Base-by-base conservation (phyloP, 1,139 yeast species). In the Suhomyces kunorum region DNA sequence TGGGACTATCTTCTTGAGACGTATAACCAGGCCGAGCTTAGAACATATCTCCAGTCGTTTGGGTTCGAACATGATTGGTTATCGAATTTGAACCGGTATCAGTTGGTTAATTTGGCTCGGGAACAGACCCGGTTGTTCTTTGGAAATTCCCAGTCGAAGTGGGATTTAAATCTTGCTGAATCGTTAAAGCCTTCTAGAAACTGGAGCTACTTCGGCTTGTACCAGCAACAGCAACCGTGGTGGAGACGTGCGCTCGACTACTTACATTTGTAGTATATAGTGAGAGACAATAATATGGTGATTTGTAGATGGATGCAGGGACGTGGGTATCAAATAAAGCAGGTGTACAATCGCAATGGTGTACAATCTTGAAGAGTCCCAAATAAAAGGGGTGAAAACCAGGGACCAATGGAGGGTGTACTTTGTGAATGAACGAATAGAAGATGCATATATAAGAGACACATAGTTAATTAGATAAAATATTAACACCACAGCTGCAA, bases 21-120 rank as follows among this genome's bases (percentile, higher is more conserved):
- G 25, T 81, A 83, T 81, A 64, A 79, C 16, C 71, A 69, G 28
- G 69, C 73, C 23, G 87, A 82, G 48, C 61, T 82, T 49, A 70
- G 63, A 50, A 66, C 69, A 22, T 82, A 80, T 57, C 59, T 82
- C 40, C 63, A 67, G 31, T 66, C 76, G 7, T 80, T 72, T 55
- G 86, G 86, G 6, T 62, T 71, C 39, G 61, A 64, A 31, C 49
- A 62, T 36, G 58, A 43, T 14, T 55, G 57, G 51, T 54, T 71
- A 27, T 59, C 62, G 19, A 58, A 59, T n/a, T 56, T 66, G 42
- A 63, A 63, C 40, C 72, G 71, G 47, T 69, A 71, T 30, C 75
- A 79, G 39, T 63, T 81, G 49, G 55, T 76, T 17, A 57, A 64
- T 11, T 52, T 66, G 45, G 83, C 83, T 15, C 68, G 70, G 44